phyloP scores from a whole-genome alignment of 2,329 filamentous ascomycete genomes.

The Annulohypoxylon truncatum region DNA sequence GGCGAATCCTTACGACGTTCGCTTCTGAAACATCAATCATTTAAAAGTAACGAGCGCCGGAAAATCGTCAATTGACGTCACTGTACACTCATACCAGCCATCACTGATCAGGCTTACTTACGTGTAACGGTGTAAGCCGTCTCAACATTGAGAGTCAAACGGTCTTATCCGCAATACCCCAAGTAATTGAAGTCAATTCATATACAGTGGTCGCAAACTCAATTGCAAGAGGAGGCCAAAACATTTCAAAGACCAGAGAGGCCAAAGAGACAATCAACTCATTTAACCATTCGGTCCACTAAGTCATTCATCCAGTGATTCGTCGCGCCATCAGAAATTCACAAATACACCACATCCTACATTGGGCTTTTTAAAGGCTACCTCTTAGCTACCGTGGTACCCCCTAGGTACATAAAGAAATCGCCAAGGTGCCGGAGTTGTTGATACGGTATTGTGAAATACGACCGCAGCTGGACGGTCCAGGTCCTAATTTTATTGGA shows the following conservation, averaged over 20 bases:
- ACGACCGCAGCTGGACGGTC: slow-evolving; percentile 26
- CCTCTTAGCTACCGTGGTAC: background rate
- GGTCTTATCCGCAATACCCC: background rate
- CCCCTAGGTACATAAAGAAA: slow-evolving; percentile 27
- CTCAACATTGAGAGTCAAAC: slow-evolving; percentile 14
- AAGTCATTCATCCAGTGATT: slow-evolving; percentile 19
- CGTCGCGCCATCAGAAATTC: slow-evolving; percentile 14
- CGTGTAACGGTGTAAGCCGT: slow-evolving; percentile 28
- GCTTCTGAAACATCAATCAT: slow-evolving; percentile 37
- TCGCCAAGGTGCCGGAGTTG: slow-evolving; percentile 36
- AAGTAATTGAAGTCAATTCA: background rate
- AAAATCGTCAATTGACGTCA: slow-evolving; percentile 37
- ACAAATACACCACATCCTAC: slow-evolving; percentile 18
- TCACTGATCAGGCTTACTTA: slow-evolving; percentile 7
- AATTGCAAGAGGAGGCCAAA: slow-evolving; percentile 5
- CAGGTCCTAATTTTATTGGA: slow-evolving; percentile 30
- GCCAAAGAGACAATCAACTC: background rate
- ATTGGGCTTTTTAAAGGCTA: slow-evolving; percentile 25
- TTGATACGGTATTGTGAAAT: slow-evolving; percentile 34
- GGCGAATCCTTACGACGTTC: slow-evolving; percentile 30
- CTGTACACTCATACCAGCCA: slow-evolving; percentile 18
- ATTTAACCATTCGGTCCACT: slow-evolving; percentile 23
- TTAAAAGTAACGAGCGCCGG: slow-evolving; percentile 28
- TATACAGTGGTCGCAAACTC: slow-evolving; percentile 17
- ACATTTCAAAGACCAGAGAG: background rate